These are phyloP conservation scores for Caloboletus inedulis DNA, from an alignment of 1,284 basidiomycete genomes.

Conservation along the genomic window DNA sequence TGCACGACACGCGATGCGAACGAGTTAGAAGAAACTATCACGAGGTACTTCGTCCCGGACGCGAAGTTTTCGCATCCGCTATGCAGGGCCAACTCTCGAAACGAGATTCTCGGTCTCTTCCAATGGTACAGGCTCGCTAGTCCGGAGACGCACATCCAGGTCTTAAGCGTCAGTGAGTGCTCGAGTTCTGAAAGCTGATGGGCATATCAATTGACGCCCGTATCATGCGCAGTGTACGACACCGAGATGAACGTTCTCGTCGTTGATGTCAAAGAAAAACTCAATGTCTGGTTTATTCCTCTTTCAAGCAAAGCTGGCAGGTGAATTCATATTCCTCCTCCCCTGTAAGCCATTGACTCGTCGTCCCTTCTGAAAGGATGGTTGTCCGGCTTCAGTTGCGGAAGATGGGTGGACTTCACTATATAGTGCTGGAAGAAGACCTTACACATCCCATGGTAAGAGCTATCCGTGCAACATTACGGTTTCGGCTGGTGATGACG, in stretches of 20 bases:
- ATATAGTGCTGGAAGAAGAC: constrained; percentile 23
- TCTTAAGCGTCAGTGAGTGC: constrained; percentile 25
- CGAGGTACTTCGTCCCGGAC: constrained; percentile 18
- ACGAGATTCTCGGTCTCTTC: constrained; percentile 29
- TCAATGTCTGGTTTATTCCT: constrained; percentile 27
- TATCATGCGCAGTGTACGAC: constrained; percentile 24
- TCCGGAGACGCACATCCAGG: constrained; percentile 8
- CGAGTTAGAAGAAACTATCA: constrained; percentile 17
- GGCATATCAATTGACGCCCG: neutral
- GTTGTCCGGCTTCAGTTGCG: constrained; percentile 22
- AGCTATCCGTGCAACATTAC: neutral
- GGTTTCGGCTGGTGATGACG: neutral
- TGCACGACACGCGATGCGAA: constrained; percentile 21
- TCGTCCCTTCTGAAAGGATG: constrained; percentile 16
- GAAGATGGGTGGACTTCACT: constrained; percentile 11
- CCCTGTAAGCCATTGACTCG: neutral
- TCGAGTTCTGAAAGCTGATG: neutral
- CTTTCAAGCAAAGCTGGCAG: constrained; percentile 18
- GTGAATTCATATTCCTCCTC: constrained; percentile 6
- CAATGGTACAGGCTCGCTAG: constrained; percentile 32
- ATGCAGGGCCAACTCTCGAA: constrained; percentile 25
- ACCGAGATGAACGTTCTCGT: constrained; percentile 22
- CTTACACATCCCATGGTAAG: constrained; percentile 25
- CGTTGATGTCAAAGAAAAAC: constrained; percentile 24
- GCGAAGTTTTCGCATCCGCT: constrained; percentile 27